Percentiles rank a stretch among this genome's conserved stretches.
These are phyloP conservation scores for Yamadazyma takamatsuzukensis DNA, from an alignment of 805 yeast species.

Conservation along the genomic window DNA sequence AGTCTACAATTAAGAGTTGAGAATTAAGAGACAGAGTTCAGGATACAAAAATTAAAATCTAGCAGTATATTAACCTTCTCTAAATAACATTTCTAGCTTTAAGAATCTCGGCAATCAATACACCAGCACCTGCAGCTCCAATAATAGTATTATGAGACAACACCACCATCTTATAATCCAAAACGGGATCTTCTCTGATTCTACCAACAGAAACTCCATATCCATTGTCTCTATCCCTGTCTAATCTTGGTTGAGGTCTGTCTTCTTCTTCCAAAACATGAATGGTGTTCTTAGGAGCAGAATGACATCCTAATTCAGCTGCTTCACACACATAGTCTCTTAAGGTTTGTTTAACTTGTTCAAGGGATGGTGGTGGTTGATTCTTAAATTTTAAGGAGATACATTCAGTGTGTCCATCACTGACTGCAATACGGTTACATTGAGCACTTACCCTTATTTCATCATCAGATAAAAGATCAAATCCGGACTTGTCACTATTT, in stretches of 20 bases:
- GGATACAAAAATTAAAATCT: neutral
- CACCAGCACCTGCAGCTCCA: constrained; percentile 99
- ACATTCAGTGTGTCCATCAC: constrained; percentile 97
- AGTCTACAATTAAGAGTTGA: too few relatives aligned
- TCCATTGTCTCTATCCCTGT: constrained; percentile 92
- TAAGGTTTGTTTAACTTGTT: constrained; percentile 67
- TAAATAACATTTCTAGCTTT: constrained; percentile 72
- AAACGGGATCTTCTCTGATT: constrained; percentile 86
- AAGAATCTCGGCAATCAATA: constrained; percentile 89
- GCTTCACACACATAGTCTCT: constrained; percentile 83
- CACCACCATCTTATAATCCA: constrained; percentile 96
- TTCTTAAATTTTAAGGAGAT: constrained; percentile 79
- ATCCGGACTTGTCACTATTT: constrained; percentile 48
- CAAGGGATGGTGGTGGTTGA: constrained; percentile 82
- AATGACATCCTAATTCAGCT: constrained; percentile 69
- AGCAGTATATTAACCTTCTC: too few relatives aligned
- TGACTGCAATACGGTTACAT: constrained; percentile 94
- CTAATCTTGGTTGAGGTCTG: constrained; percentile 97
- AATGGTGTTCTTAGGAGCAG: constrained; percentile 91
- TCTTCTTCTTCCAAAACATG: constrained; percentile 88
- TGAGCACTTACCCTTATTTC: constrained; percentile 90
- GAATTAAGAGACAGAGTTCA: too few relatives aligned
- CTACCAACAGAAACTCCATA: constrained; percentile 95
- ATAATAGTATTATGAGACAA: constrained; percentile 94
- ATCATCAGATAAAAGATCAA: constrained; percentile 57